Percentiles rank a stretch among this genome's conserved stretches.
Evolutionary conservation across 2,329 filamentous ascomycete genomes (phyloP).

Genomic region (Aureobasidium sp.): DNA sequence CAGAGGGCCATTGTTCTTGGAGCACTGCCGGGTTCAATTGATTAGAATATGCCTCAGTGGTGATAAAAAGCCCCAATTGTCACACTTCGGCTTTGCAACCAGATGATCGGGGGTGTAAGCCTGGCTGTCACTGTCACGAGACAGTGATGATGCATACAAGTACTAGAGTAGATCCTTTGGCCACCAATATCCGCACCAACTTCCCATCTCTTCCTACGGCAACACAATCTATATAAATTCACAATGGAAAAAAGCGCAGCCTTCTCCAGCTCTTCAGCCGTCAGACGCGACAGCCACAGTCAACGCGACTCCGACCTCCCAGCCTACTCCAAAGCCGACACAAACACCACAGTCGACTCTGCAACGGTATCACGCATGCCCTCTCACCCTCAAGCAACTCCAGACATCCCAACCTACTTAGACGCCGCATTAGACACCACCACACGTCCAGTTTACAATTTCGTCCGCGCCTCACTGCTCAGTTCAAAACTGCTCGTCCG

Average conservation of each 20-base stretch:
- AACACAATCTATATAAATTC: not conserved
- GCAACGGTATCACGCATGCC: not conserved
- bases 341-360: not conserved
- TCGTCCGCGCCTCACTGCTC: not conserved
- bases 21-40: too few relatives aligned
- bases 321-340: not conserved
- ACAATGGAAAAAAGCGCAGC: not conserved
- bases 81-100: not conserved
- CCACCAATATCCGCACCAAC: not conserved
- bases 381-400: not conserved
- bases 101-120: too few relatives aligned
- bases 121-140: too few relatives aligned
- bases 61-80: not conserved
- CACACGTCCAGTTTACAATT: not conserved
- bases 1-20: too few relatives aligned
- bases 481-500: not conserved
- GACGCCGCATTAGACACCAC: not conserved
- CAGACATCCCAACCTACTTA: not conserved
- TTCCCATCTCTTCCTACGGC: not conserved
- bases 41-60: not conserved
- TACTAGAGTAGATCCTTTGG: not conserved
- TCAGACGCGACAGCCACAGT: not conserved
- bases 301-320: not conserved
- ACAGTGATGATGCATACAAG: not conserved
- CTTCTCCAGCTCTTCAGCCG: not conserved